Evolutionary conservation across 345 rosid genomes (phyloP).

Genomic region (Eucalyptus urophylla): DNA sequence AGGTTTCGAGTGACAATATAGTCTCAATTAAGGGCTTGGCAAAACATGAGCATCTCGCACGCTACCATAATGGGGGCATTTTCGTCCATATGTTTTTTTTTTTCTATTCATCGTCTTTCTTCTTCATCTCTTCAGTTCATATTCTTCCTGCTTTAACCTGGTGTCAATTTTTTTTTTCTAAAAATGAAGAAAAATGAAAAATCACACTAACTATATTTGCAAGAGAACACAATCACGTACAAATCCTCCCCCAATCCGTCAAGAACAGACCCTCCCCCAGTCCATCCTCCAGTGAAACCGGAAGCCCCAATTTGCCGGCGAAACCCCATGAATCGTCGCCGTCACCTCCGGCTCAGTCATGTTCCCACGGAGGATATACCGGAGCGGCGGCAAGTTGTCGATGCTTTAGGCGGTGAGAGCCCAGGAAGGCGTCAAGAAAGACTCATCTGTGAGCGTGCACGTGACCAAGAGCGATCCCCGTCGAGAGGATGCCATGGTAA

Average conservation of each 20-base stretch:
- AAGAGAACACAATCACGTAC: neutral
- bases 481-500: neutral
- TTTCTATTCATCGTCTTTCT: neutral
- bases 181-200: neutral
- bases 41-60: too few species aligned
- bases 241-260: neutral
- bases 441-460: neutral
- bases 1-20: too few species aligned
- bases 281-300: neutral
- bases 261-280: neutral
- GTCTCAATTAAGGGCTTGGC: too few species aligned
- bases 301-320: neutral
- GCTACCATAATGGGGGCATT: neutral
- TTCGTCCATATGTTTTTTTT: neutral
- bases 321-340: neutral
- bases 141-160: neutral
- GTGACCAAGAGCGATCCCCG: neutral
- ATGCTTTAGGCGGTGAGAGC: neutral
- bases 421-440: neutral
- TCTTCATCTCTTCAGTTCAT: neutral
- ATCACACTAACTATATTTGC: neutral
- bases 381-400: neutral
- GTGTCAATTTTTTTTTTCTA: neutral
- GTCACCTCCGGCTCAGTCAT: neutral
- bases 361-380: neutral